Evolutionary conservation across 2,329 filamentous ascomycete genomes (phyloP), one percentile per base, ranked within the genome.

Genomic region (Scytalidium sp.): DNA sequence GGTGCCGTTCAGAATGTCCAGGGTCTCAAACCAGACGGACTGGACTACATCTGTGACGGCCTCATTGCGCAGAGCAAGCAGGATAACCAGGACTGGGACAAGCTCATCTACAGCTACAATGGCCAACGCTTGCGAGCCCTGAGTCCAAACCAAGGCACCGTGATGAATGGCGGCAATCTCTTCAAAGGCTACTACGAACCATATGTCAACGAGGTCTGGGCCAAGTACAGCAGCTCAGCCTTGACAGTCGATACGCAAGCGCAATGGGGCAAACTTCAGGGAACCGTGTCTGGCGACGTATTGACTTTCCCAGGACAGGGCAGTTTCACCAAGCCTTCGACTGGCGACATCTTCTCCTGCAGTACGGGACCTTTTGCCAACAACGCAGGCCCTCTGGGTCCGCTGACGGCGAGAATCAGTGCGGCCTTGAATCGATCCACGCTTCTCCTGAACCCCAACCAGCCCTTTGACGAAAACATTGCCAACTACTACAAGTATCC

Each of bases 241-340:
- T 60, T 87, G 47, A 76, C 66, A 2, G 75, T 89, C 67, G 77
- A 89, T 68, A 89, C 85, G 2, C 85, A 89, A 67, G 78, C 78
- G 2, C 73, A 74, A 1, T 69, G 68, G 48, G 85, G 86, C 5
- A 70, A 75, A 5, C 67, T 85, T 2, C 60, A 64, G 0, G 83
- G 79, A 5, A 69, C 76, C 4, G 66, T 85, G 2, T 60, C 62
- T 0, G 82, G 78, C n/a, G 65, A 64, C 13, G 72, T 82, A 27
- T 67, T 80, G 25, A 66, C 67, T 11, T 74, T 80, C 45, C 67
- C 68, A 15, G 61, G 66, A 8, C 67, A 70, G n/a, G 63, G 75
- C 3, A 67, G 69, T 2, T 89, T 88, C 62, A 51, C 62, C 1
- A 73, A 77, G 50, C 85, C 85, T 0, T 75, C 69, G 1, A 79